Percentiles rank a stretch among this genome's conserved stretches.
Conservation (phyloP, 768 basidiomycete species). For the Amanita pallidorosea region DNA sequence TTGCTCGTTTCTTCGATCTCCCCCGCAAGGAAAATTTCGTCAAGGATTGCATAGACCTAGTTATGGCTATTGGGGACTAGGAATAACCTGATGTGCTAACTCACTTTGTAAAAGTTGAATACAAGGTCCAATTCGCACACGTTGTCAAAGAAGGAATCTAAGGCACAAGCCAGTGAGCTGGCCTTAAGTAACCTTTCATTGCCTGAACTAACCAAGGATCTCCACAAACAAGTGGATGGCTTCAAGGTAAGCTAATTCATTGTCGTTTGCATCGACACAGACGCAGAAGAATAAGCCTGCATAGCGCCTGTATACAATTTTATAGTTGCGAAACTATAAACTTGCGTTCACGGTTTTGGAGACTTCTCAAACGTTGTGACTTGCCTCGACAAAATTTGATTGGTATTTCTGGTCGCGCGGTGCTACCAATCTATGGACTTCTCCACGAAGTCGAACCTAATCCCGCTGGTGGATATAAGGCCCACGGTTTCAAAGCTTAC, state of each 20-base stretch:
- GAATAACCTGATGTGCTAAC: slow-evolving; percentile 4
- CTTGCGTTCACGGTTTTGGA: slow-evolving; percentile 4
- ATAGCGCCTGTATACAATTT: slow-evolving; percentile 93
- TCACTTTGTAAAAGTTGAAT: slow-evolving; percentile 96
- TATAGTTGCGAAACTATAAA: slow-evolving; percentile 89
- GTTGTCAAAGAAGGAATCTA: slow-evolving; percentile 98
- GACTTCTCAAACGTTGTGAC: slow-evolving; percentile 12
- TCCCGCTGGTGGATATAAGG: neutral
- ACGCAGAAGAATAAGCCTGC: slow-evolving; percentile 97
- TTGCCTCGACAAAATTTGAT: slow-evolving; percentile 96
- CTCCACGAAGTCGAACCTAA: slow-evolving; percentile 87
- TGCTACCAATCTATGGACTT: slow-evolving; percentile 93
- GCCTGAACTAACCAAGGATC: slow-evolving; percentile 63
- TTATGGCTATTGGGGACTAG: neutral
- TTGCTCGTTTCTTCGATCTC: slow-evolving; percentile 99
- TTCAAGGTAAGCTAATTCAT: slow-evolving; percentile 94
- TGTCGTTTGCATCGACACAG: slow-evolving; percentile 97
- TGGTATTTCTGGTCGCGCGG: slow-evolving; percentile 98
- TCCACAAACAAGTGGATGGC: slow-evolving; percentile 98
- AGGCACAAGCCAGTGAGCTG: neutral
- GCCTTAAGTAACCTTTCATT: neutral
- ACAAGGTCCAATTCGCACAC: slow-evolving; percentile 97
- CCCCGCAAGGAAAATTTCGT: slow-evolving; percentile 96
- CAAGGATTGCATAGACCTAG: slow-evolving; percentile 94
- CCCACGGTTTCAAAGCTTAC: neutral